phyloP scores from a whole-genome alignment of 2,329 filamentous ascomycete species.

The Knufia fluminis region DNA sequence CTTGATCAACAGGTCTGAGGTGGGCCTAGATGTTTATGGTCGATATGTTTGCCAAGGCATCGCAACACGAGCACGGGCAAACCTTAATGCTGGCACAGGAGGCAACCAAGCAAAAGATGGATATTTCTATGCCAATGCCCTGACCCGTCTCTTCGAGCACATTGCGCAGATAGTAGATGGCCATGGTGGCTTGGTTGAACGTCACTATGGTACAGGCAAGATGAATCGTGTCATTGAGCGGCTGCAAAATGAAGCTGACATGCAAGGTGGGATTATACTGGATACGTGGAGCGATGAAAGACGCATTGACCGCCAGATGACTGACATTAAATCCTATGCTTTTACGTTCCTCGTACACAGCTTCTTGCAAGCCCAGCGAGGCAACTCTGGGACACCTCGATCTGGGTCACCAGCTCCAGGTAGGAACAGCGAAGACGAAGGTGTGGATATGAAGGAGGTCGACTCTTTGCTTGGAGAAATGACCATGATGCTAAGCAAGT shows the following conservation, averaged over 20 bases:
- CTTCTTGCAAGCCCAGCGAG: constrained; percentile 65
- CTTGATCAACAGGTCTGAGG: constrained; percentile 77
- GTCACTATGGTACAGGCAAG: constrained; percentile 84
- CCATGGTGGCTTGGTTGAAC: constrained; percentile 81
- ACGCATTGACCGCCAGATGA: constrained; percentile 72
- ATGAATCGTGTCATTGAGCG: constrained; percentile 93
- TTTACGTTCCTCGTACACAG: constrained; percentile 96
- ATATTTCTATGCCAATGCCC: constrained; percentile 82
- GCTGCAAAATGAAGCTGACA: constrained; percentile 86
- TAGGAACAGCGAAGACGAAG: constrained; percentile 72
- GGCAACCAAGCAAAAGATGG: constrained; percentile 58
- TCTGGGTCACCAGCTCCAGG: constrained; percentile 67
- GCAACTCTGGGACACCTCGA: constrained; percentile 52
- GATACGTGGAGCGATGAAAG: constrained; percentile 94
- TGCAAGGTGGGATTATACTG: constrained; percentile 89
- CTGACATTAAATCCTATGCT: constrained; percentile 93
- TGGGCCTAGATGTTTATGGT: constrained; percentile 89
- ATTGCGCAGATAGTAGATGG: constrained; percentile 94
- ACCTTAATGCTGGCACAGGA: constrained; percentile 60
- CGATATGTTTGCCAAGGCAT: constrained; percentile 94
- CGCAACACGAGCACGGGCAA: constrained; percentile 69
- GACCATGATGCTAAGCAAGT: constrained; percentile 82
- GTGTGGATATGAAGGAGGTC: constrained; percentile 93
- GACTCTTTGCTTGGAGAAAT: constrained; percentile 81
- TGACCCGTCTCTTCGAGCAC: constrained; percentile 92